Conservation (phyloP, 768 basidiomycete genomes). For the Pleurotus eryngii region DNA sequence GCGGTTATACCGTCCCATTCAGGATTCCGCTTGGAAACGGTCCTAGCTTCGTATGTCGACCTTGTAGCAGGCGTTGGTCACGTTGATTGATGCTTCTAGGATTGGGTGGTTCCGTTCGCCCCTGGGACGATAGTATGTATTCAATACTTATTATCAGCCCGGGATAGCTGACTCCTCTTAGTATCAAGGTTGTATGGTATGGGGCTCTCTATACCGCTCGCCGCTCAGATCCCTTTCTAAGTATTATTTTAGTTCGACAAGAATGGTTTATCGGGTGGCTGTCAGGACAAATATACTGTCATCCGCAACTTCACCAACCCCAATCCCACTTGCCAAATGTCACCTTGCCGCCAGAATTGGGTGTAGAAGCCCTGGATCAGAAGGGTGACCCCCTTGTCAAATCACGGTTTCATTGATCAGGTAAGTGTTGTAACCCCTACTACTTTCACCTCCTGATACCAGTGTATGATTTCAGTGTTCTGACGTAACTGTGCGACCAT, state of each 20-base stretch:
- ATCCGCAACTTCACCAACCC: conserved; percentile 29
- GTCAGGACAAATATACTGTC: conserved; percentile 55
- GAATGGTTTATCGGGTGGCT: conserved; percentile 58
- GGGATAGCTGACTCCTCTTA: conserved; percentile 14
- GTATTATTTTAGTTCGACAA: conserved; percentile 43
- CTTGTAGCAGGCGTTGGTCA: background rate
- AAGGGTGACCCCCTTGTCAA: conserved; percentile 47
- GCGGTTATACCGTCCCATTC: background rate
- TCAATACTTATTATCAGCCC: background rate
- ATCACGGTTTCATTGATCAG: conserved; percentile 59
- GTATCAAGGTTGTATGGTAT: conserved; percentile 70
- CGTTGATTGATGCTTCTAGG: background rate
- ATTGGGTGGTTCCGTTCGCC: conserved; percentile 2
- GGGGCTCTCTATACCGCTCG: background rate
- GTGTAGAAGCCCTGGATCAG: conserved; percentile 38
- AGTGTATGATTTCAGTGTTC: conserved; percentile 40
- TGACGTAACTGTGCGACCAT: conserved; percentile 47
- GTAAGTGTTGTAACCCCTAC: conserved; percentile 18
- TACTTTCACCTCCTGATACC: background rate
- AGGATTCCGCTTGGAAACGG: background rate
- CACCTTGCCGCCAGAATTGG: conserved; percentile 32
- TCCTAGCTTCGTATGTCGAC: background rate
- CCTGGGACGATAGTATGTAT: conserved; percentile 2
- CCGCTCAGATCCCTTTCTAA: conserved; percentile 1
- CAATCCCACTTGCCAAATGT: conserved; percentile 44